Evolutionary conservation across 148 eudicot genomes (phyloP).

Genomic region (Drosera capensis): DNA sequence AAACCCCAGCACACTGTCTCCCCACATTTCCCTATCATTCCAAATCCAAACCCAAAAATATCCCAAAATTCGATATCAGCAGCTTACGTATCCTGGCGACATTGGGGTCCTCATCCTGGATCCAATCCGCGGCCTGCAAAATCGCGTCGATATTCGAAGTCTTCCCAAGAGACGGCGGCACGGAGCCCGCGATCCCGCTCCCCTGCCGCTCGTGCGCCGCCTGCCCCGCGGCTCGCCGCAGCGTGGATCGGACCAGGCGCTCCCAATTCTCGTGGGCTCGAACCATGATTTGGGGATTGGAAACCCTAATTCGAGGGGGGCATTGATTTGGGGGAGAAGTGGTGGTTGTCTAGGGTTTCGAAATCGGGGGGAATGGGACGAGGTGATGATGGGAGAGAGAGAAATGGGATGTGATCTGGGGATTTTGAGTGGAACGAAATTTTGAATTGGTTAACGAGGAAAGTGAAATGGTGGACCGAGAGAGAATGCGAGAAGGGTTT

Average conservation of each 20-base stretch:
- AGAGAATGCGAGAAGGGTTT: too few species aligned
- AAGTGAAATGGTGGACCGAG: too few species aligned
- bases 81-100: slow-evolving; percentile 81
- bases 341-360: too few species aligned
- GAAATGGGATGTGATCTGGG: too few species aligned
- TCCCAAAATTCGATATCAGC: background rate
- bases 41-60: background rate
- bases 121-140: slow-evolving; percentile 84
- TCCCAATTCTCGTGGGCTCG: slow-evolving; percentile 73
- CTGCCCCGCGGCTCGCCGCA: slow-evolving; percentile 50
- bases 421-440: too few species aligned
- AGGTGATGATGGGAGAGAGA: too few species aligned
- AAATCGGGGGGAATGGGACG: too few species aligned
- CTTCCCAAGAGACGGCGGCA: slow-evolving; percentile 71
- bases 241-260: slow-evolving; percentile 61
- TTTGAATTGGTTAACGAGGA: too few species aligned
- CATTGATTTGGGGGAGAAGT: too few species aligned
- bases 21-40: too few species aligned
- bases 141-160: slow-evolving; percentile 63
- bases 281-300: slow-evolving; percentile 30
- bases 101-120: slow-evolving; percentile 71
- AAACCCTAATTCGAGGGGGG: too few species aligned
- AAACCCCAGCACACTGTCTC: background rate
- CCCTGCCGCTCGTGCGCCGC: slow-evolving; percentile 46
- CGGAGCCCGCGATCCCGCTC: slow-evolving; percentile 71